These are phyloP conservation scores for Umbelopsis vinacea DNA, from an alignment of 192 early-diverging fungal genomes.

Conservation along the genomic window DNA sequence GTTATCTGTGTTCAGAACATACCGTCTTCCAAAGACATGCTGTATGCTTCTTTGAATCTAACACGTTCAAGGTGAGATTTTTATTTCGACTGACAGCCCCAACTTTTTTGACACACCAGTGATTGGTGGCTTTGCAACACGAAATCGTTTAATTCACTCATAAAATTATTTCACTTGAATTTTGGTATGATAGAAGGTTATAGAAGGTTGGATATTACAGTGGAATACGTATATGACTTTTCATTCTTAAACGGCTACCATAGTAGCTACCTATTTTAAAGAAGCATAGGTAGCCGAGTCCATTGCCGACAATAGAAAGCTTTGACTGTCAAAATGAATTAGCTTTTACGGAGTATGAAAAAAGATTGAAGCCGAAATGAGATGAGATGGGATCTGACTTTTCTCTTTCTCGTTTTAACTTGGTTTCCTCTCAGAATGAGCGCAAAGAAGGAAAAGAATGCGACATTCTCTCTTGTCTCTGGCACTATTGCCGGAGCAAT, in stretches of 20 bases:
- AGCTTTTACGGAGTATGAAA: neutral
- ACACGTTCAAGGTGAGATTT: neutral
- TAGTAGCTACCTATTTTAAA: too few relatives aligned
- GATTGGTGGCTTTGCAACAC: constrained; percentile 3
- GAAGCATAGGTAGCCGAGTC: too few relatives aligned
- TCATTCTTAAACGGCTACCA: neutral
- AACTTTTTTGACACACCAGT: constrained; percentile 16
- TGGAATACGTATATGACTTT: neutral
- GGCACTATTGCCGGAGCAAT: constrained; percentile 90
- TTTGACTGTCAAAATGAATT: too few relatives aligned
- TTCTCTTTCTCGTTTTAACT: neutral
- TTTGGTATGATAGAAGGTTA: too few relatives aligned
- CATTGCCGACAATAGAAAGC: too few relatives aligned
- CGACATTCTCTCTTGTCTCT: constrained; percentile 73
- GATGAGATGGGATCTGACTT: constrained; percentile 15
- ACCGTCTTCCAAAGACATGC: constrained; percentile 47
- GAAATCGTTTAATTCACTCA: neutral
- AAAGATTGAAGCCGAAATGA: neutral
- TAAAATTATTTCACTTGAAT: neutral
- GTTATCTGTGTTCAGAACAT: neutral
- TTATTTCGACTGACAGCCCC: neutral
- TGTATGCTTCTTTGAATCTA: constrained; percentile 7
- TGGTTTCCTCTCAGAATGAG: neutral
- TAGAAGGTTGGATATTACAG: too few relatives aligned
- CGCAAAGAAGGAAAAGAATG: constrained; percentile 42